Conservation (phyloP, 2,329 filamentous ascomycete species). For the Allantophomopsis cytisporea region DNA sequence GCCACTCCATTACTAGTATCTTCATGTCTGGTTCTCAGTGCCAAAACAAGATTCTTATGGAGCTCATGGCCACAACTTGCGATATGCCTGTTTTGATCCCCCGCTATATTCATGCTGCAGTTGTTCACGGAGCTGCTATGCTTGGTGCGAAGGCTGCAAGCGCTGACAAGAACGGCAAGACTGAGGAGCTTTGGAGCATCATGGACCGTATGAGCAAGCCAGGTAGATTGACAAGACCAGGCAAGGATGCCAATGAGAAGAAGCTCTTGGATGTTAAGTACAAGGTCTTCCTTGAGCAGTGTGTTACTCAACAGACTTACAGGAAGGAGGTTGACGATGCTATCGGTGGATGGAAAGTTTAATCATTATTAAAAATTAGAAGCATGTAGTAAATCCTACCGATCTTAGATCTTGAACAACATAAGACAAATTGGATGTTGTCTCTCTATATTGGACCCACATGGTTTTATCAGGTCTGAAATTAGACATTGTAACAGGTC, state of each 20-base stretch:
- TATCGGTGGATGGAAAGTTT: slow-evolving; percentile 24
- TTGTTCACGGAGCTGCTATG: slow-evolving; percentile 98
- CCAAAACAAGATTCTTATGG: slow-evolving; percentile 88
- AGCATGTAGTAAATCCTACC: too few species aligned
- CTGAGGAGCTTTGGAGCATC: slow-evolving; percentile 84
- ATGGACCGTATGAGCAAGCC: slow-evolving; percentile 98
- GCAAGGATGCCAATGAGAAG: slow-evolving; percentile 59
- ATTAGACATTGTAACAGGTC: too few species aligned
- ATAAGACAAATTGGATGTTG: too few species aligned
- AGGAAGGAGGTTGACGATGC: slow-evolving; percentile 62
- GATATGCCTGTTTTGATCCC: slow-evolving; percentile 89
- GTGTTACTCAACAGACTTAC: slow-evolving; percentile 72
- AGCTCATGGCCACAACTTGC: slow-evolving; percentile 80
- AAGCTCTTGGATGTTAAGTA: slow-evolving; percentile 80
- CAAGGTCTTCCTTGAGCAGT: slow-evolving; percentile 89
- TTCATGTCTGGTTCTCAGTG: slow-evolving; percentile 99
- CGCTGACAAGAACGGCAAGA: slow-evolving; percentile 60
- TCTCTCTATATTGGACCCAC: too few species aligned
- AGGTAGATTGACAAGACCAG: slow-evolving; percentile 69
- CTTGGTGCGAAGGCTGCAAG: slow-evolving; percentile 94
- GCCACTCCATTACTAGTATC: slow-evolving; percentile 79
- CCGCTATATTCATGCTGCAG: slow-evolving; percentile 84
- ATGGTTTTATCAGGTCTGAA: too few species aligned
- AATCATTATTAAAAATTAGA: too few species aligned
- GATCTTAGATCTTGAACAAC: too few species aligned